Evolutionary conservation across 331 rosid genomes (phyloP).

Genomic region (Cydonia oblonga): DNA sequence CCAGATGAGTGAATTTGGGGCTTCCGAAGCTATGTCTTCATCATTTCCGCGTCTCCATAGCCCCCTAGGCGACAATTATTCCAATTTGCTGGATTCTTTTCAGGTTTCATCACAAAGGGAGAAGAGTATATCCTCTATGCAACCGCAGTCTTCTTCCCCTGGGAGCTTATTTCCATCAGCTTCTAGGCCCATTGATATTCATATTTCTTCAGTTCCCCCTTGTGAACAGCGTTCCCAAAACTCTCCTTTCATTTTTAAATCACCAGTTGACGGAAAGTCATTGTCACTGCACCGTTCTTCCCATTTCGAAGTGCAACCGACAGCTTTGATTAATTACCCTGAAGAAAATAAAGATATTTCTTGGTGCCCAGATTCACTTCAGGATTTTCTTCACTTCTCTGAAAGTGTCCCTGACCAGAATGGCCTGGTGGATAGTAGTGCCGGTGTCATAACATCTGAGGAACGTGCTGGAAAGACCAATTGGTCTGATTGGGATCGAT

Average conservation of each 20-base stretch:
- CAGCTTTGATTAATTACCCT: constrained; percentile 25
- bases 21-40: constrained; percentile 32
- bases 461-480: constrained; percentile 41
- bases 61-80: constrained; percentile 27
- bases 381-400: constrained; percentile 44
- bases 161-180: constrained; percentile 34
- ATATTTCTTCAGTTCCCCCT: constrained; percentile 23
- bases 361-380: constrained; percentile 59
- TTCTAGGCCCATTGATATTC: constrained; percentile 17
- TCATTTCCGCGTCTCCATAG: constrained; percentile 40
- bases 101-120: constrained; percentile 34
- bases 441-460: constrained; percentile 29
- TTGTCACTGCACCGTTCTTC: constrained; percentile 20
- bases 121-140: constrained; percentile 20
- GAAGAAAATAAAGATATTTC: constrained; percentile 34
- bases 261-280: constrained; percentile 18
- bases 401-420: constrained; percentile 42
- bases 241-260: constrained; percentile 35
- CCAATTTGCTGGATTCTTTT: constrained; percentile 40
- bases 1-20: constrained; percentile 22
- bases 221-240: constrained; percentile 27
- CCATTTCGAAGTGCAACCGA: constrained; percentile 27
- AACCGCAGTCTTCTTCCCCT: constrained; percentile 30
- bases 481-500: constrained; percentile 65
- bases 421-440: constrained; percentile 36